phyloP scores from a whole-genome alignment of 371 early-diverging fungal species.

The Mortierella sp. region DNA sequence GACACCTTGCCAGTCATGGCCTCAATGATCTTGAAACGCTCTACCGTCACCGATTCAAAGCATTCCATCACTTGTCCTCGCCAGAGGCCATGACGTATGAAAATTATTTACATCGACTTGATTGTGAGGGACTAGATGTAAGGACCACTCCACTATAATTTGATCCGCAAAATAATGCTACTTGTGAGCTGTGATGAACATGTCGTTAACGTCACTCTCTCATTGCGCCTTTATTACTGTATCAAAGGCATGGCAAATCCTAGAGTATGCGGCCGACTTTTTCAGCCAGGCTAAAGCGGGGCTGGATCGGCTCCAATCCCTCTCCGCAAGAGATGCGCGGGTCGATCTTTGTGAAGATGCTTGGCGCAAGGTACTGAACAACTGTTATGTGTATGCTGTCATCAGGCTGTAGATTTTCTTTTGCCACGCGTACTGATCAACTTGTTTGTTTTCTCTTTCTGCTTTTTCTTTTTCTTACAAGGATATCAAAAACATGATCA shows the following conservation, averaged over 20 bases:
- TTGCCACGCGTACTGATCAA: background rate
- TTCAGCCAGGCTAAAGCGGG: conserved; percentile 53
- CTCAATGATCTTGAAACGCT: conserved; percentile 70
- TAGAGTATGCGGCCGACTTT: conserved; percentile 41
- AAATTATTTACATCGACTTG: conserved; percentile 39
- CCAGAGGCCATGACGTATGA: conserved; percentile 63
- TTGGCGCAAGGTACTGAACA: conserved; percentile 58
- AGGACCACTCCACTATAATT: background rate
- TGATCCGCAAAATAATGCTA: background rate
- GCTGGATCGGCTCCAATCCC: conserved; percentile 47
- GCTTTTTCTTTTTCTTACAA: conserved; percentile 10
- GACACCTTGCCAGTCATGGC: conserved; percentile 50
- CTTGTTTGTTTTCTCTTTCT: background rate
- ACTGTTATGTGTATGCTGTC: background rate
- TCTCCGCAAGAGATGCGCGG: conserved; percentile 45
- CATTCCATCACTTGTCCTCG: conserved; percentile 62
- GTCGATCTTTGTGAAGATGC: conserved; percentile 62
- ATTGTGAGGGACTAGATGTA: conserved; percentile 50
- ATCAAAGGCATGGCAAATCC: conserved; percentile 37
- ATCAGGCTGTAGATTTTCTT: too few relatives aligned
- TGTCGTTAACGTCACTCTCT: background rate
- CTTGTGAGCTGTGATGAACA: too few relatives aligned
- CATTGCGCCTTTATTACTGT: too few relatives aligned
- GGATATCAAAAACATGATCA: conserved; percentile 61
- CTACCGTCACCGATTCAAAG: conserved; percentile 72